phyloP scores from a whole-genome alignment of 345 rosid species.

The Sisymbrium irio region DNA sequence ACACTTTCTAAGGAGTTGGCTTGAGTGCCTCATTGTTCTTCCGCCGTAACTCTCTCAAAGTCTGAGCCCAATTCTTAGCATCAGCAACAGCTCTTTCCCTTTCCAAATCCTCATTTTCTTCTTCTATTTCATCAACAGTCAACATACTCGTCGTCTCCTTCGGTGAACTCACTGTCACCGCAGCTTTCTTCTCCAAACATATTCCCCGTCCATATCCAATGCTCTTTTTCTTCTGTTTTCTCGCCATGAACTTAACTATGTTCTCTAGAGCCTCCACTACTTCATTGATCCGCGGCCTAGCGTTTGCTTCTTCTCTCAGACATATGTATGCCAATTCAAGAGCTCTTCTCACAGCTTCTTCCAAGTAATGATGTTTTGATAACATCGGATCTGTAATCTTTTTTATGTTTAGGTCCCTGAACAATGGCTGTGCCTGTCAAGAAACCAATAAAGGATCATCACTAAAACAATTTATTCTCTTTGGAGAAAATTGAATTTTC shows the following conservation, averaged over 20 bases:
- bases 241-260: constrained; percentile 35
- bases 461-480: background rate
- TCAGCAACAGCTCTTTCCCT: constrained; percentile 40
- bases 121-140: constrained; percentile 36
- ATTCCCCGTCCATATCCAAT: background rate
- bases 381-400: constrained; percentile 56
- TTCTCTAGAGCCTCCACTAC: constrained; percentile 49
- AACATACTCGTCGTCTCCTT: constrained; percentile 32
- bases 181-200: background rate
- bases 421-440: constrained; percentile 39
- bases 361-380: constrained; percentile 27
- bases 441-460: background rate
- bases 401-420: constrained; percentile 16
- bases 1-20: background rate
- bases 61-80: constrained; percentile 25
- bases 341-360: constrained; percentile 39
- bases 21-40: background rate
- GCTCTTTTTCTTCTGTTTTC: background rate
- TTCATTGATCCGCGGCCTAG: constrained; percentile 52
- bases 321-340: constrained; percentile 57
- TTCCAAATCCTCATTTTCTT: constrained; percentile 31
- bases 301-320: constrained; percentile 41
- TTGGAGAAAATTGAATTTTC: no score
- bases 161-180: constrained; percentile 30
- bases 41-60: background rate